Percentiles rank a stretch among this genome's conserved stretches.
Evolutionary conservation across 208 protist genomes (phyloP).

Genomic region (Acanthamoeba sp.): DNA sequence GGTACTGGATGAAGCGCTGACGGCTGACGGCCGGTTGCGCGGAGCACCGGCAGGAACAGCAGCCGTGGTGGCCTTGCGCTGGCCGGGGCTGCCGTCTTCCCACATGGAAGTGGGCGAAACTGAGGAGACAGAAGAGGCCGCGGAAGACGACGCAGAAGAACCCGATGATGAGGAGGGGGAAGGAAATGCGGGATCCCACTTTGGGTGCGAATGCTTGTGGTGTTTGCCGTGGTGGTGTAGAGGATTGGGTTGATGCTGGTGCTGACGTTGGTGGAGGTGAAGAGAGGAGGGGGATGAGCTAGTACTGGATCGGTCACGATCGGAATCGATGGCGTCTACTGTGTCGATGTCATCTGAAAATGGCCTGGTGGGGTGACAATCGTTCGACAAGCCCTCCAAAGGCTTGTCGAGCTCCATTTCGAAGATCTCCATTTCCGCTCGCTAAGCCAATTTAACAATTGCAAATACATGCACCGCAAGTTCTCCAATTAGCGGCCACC

Average conservation of each 20-base stretch:
- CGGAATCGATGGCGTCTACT: background rate
- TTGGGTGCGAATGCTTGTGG: background rate
- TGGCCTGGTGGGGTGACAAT: background rate
- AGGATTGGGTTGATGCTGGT: background rate
- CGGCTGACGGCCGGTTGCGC: background rate
- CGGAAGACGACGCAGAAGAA: background rate
- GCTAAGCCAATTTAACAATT: background rate
- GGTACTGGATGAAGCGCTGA: background rate
- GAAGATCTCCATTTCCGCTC: background rate
- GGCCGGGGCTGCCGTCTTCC: background rate
- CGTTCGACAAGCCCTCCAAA: background rate
- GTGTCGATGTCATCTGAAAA: background rate
- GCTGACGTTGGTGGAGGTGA: background rate
- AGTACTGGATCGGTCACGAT: background rate
- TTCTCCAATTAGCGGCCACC: background rate
- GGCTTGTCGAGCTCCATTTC: conserved; percentile 21
- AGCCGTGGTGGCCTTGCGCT: background rate
- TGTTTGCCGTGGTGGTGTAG: background rate
- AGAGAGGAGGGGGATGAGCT: background rate
- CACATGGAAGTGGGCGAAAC: conserved; percentile 2
- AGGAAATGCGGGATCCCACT: conserved; percentile 2
- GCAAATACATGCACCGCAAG: too few relatives aligned
- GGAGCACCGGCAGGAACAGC: background rate
- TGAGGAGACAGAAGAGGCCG: background rate
- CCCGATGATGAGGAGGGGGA: background rate